Evolutionary conservation across 768 basidiomycete species (phyloP), one percentile per base, ranked within the genome.

Genomic region (Strobilomyces dryophilus): DNA sequence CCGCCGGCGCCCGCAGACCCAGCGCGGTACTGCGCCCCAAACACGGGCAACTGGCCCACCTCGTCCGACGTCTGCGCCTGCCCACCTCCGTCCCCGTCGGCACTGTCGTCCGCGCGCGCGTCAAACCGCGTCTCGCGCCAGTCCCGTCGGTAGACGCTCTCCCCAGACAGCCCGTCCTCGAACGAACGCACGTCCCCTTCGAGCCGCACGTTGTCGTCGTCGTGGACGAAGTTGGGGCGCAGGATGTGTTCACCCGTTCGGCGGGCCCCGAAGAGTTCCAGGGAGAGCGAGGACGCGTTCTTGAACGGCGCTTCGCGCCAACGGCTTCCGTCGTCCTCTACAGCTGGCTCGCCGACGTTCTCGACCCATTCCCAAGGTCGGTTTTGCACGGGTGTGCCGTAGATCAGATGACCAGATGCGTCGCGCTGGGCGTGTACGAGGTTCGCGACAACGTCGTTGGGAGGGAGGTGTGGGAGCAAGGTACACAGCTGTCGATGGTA

Each of bases 331-430:
- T 78, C 77, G 29, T 74, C 77, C 10, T 74, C 64, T 26, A 79
- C 31, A 0, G 41, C 78, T 4, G 73, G 57, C 11, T 71, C 61
- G 9, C 88, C 88, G 4, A 91, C 62, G 63, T 85, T 81, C 67
- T 92, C 89, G 8, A 84, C 81, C 89, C 89, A 92, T 66, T 92
- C 89, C 89, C 89, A 92, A 4, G 90, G 87, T 31, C 83, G 79
- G 67, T 90, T 88, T 52, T 80, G 73, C 17, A 91, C 85, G 2
- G 79, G 76, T 5, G 70, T 63, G 18, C 79, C 76, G 54, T 74
- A 72, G 3, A 81, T 62, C 5, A 81, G 54, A 17, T 76, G 73
- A 0, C 85, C 86, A 12, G 70, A 71, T 2, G 70, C 47, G 56
- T 89, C 86, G 26, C 76, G 77, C 54, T 83, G 76, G 4, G 81